Evolutionary conservation across 2,329 filamentous ascomycete species (phyloP), one percentile per base, ranked within the genome.

Genomic region (Aspergillus bombycis): DNA sequence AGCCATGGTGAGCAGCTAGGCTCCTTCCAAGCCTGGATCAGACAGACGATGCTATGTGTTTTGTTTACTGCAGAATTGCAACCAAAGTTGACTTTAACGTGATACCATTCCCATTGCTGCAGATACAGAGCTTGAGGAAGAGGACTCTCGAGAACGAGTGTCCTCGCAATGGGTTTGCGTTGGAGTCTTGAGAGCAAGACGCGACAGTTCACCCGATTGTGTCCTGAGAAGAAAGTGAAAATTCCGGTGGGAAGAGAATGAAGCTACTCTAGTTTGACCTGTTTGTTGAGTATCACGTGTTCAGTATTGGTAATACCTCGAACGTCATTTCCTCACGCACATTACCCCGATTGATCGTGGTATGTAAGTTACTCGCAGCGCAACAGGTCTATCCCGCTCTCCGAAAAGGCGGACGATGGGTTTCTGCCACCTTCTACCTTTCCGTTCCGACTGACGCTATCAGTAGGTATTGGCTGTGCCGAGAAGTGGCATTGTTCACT

Each of bases 1-100:
- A 83, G 95, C 94, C 95, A 98, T 98, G 77, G 64, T 84, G 81
- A 78, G 76, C 72, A 68, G 65, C 38, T 65, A 63, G 70, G 68
- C 67, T 69, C 64, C 57, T 57, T 62, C 57, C 46, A 66, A 64
- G 58, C 65, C 62, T 54, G 60, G 60, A 60, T 23, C 45, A 65
- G 55, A 65, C 26, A 34, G 48, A 56, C 12, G 45, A 23, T 54
- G 61, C 36, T 43, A 59, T 26, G 54, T 59, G 48, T 41, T 60
- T 57, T 64, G 58, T 66, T 72, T 69, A 70, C 69, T 53, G 68
- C 62, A 69, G 71, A 70, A 71, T 71, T 73, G 70, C 68, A 72
- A 70, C 65, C 65, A 72, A 62, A 63, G 63, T 55, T 63, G 63
- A 65, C 67, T 64, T 61, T 70, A 69, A 59, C 63, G 68, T 73